Evolutionary conservation across 441 rosid species (phyloP).

Genomic region (Populus hybrid): DNA sequence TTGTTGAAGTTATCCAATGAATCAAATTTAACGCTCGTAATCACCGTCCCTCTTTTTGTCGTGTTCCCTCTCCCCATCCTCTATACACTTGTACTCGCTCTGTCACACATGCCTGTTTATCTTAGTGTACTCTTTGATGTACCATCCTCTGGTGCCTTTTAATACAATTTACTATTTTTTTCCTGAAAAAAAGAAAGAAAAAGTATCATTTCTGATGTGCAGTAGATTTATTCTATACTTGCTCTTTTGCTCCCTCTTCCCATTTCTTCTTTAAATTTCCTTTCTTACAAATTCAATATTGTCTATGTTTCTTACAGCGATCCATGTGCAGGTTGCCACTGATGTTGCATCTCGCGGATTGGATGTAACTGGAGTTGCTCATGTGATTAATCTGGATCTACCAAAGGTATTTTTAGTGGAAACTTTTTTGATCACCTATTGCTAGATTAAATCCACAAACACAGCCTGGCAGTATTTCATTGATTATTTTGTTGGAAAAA

Average conservation of each 20-base stretch:
- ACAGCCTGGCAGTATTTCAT: not conserved
- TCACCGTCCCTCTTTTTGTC: not conserved
- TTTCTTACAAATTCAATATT: not conserved
- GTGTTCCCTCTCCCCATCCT: not conserved
- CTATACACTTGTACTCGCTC: not conserved
- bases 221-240: not conserved
- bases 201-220: not conserved
- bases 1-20: not conserved
- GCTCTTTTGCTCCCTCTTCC: not conserved
- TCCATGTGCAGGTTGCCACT: constrained; percentile 33
- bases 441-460: not conserved
- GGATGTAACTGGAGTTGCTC: constrained; percentile 43
- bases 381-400: constrained; percentile 43
- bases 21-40: not conserved
- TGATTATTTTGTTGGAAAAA: not conserved
- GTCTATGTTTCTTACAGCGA: not conserved
- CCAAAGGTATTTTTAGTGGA: constrained; percentile 36
- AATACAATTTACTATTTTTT: not conserved
- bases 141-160: not conserved
- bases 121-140: not conserved
- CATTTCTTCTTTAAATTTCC: not conserved
- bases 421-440: not conserved
- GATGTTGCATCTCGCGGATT: constrained; percentile 47
- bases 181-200: not conserved
- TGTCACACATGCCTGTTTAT: not conserved